phyloP scores from a whole-genome alignment of 495 filamentous ascomycete species.

The Daldinia grandis region DNA sequence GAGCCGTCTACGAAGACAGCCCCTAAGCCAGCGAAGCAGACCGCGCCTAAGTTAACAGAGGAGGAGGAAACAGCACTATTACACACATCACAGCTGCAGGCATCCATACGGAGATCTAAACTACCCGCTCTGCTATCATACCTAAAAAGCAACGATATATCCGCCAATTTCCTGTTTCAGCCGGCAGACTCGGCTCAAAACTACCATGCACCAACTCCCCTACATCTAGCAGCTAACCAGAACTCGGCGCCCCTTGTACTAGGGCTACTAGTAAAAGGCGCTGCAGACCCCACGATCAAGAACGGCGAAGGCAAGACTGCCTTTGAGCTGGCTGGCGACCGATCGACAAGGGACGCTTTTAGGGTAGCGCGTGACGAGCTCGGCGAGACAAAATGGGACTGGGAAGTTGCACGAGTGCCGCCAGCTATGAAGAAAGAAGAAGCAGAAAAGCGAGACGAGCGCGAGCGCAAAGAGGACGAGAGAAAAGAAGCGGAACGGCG shows the following conservation, averaged over 20 bases:
- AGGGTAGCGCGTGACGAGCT: conserved; percentile 83
- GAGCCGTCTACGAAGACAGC: conserved; percentile 50
- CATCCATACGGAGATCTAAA: conserved; percentile 89
- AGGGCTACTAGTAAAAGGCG: conserved; percentile 78
- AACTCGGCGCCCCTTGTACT: conserved; percentile 76
- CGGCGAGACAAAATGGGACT: conserved; percentile 80
- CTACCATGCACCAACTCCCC: conserved; percentile 82
- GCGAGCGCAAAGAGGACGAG: conserved; percentile 63
- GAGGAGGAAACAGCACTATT: conserved; percentile 81
- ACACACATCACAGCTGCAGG: conserved; percentile 86
- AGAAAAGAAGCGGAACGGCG: conserved; percentile 71
- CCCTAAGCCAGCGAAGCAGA: conserved; percentile 55
- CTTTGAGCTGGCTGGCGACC: conserved; percentile 88
- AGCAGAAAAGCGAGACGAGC: conserved; percentile 67
- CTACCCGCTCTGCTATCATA: conserved; percentile 87
- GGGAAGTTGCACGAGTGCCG: conserved; percentile 78
- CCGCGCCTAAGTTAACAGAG: conserved; percentile 69
- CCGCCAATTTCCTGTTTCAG: conserved; percentile 74
- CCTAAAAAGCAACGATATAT: conserved; percentile 73
- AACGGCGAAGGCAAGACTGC: conserved; percentile 78
- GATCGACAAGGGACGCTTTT: conserved; percentile 89
- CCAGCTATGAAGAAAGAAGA: conserved; percentile 71
- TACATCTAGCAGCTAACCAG: conserved; percentile 84
- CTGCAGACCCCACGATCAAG: conserved; percentile 73
- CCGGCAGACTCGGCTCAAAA: conserved; percentile 73